Base-by-base conservation (phyloP, 2,329 filamentous ascomycete genomes). In the Penicillium fuscoglaucum region DNA sequence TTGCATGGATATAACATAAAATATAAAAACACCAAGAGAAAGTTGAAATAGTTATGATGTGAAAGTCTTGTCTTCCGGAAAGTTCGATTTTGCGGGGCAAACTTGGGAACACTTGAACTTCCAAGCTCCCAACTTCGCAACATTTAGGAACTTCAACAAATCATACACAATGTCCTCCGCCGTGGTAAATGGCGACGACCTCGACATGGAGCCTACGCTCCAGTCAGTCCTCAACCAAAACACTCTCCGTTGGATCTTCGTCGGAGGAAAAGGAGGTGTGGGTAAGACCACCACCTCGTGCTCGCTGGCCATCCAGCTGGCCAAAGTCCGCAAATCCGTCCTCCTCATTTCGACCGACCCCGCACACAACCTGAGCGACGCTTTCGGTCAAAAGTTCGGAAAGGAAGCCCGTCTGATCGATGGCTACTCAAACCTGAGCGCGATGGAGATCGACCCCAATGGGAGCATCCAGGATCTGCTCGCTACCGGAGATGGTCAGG, bases 261-360 rank as follows among this genome's bases (percentile, higher is more conserved):
- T 99, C 60, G 95, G 95, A 71, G 95, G 95, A 66, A 99, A 99
- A 80, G 95, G 95, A 72, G 95, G 95, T 74, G 95, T 99, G 46
- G 95, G 95, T 76, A 99, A 99, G 83, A 99, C 95, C 29, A 99
- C 95, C n/a, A 99, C 95, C 17, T 98, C 93, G 8, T 99, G 95
- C 80, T 97, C 93, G 10, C 89, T 99, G 65, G 95, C 95, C 64
- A 98, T 99, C 74, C 95, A 99, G 79, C 90, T 99, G 65, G 92
- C 95, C 70, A 92, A 90, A 78, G 91, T 92, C 69, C 91, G 95
- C 78, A 93, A 93, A 79, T 96, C 90, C 61, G 95, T 99, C 61
- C 87, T 99, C 58, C 89, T 99, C 75, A 99, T 99, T 80, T 97
- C 93, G 40, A 99, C 95, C 70, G 95, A 99, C 78, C 95, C 95